Evolutionary conservation across 1,284 basidiomycete species (phyloP).

Genomic region (Irpex lacteus): DNA sequence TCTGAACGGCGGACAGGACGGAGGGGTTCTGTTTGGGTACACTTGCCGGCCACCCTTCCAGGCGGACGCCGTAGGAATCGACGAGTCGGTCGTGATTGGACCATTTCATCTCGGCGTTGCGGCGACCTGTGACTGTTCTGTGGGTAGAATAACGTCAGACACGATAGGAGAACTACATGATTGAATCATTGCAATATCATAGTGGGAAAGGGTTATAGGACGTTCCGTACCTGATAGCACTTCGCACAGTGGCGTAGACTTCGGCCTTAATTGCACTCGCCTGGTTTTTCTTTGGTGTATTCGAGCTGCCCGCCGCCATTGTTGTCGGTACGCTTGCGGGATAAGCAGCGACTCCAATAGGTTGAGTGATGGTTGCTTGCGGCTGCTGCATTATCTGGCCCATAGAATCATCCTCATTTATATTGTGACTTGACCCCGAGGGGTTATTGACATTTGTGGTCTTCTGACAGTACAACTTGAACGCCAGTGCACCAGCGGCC

Average conservation of each 20-base stretch:
- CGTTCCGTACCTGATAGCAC: conserved; percentile 44
- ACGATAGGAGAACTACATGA: no score
- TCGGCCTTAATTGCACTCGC: conserved; percentile 46
- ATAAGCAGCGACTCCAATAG: neutral
- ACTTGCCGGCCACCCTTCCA: conserved; percentile 59
- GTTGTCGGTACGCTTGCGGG: neutral
- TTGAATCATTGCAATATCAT: no score
- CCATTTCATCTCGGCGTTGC: conserved; percentile 73
- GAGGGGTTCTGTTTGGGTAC: conserved; percentile 62
- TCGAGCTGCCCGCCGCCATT: neutral
- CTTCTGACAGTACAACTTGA: conserved; percentile 45
- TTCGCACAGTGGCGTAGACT: conserved; percentile 50
- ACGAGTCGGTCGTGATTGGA: conserved; percentile 53
- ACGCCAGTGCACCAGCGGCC: conserved; percentile 49
- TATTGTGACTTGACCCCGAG: neutral
- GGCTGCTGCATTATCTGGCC: neutral
- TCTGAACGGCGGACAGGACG: conserved; percentile 47
- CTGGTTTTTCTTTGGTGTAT: conserved; percentile 26
- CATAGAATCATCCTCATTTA: neutral
- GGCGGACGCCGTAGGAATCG: conserved; percentile 48
- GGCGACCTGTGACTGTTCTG: conserved; percentile 52
- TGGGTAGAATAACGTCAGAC: neutral
- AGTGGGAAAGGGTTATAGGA: neutral
- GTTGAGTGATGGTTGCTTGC: neutral
- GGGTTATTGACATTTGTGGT: neutral